A percentile compares a stretch with the other conserved stretches of the same genome.
Conservation (phyloP, 768 basidiomycete species). For the Lentinula raphanica region DNA sequence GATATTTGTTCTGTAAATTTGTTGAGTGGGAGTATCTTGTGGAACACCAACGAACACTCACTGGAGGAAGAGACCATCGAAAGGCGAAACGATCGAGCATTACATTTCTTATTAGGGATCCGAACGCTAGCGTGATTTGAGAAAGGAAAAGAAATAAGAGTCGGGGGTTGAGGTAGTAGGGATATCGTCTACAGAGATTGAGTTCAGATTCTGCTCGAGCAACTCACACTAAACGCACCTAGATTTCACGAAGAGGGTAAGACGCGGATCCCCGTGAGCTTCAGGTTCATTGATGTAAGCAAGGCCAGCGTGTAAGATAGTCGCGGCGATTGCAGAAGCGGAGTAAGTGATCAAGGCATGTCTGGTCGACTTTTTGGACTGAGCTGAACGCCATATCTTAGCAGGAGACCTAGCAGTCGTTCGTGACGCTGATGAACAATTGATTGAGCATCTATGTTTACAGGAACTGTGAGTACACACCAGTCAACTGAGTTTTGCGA, state of each 20-base stretch:
- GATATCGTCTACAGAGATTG: constrained; percentile 56
- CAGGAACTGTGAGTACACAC: constrained; percentile 28
- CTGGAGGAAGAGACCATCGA: constrained; percentile 28
- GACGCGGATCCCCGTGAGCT: constrained; percentile 30
- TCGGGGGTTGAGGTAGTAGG: constrained; percentile 66
- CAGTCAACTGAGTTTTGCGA: constrained; percentile 53
- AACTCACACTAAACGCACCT: constrained; percentile 32
- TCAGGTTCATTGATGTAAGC: constrained; percentile 27
- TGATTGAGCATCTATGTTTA: not conserved
- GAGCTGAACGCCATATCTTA: constrained; percentile 37
- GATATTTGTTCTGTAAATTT: not conserved
- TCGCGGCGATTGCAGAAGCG: constrained; percentile 38
- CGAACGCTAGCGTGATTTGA: constrained; percentile 42
- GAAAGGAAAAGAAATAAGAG: constrained; percentile 54
- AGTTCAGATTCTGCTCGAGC: not conserved
- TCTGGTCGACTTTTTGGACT: constrained; percentile 42
- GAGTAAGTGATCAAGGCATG: constrained; percentile 43
- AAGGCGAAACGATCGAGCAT: constrained; percentile 58
- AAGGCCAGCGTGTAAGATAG: constrained; percentile 38
- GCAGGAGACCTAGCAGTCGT: constrained; percentile 49
- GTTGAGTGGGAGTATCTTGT: constrained; percentile 10
- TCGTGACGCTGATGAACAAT: constrained; percentile 33
- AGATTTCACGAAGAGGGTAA: constrained; percentile 62
- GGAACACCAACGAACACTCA: constrained; percentile 3
- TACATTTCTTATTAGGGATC: constrained; percentile 52